Conservation (phyloP, 345 rosid species). For the Citrus medica region DNA sequence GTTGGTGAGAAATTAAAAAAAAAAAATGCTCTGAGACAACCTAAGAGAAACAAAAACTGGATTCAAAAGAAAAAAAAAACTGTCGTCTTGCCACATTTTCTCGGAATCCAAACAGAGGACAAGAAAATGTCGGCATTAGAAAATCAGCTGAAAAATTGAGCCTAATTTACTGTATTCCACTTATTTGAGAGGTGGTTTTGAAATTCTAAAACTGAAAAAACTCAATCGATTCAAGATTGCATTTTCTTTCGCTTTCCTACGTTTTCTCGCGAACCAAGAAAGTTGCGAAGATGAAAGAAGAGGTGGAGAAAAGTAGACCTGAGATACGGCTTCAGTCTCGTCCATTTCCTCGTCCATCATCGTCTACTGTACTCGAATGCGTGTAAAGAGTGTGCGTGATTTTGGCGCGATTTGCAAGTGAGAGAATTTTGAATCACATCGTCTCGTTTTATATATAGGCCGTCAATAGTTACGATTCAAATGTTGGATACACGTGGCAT, state of each 20-base stretch:
- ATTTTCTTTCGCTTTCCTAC: background rate
- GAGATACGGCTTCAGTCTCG: slow-evolving; percentile 58
- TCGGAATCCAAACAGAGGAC: background rate
- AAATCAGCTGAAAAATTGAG: background rate
- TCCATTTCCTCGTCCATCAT: slow-evolving; percentile 62
- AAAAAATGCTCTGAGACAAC: background rate
- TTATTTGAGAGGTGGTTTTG: background rate
- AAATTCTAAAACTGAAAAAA: background rate
- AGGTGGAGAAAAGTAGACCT: slow-evolving; percentile 36
- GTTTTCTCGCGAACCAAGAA: slow-evolving; percentile 28
- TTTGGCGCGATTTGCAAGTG: background rate
- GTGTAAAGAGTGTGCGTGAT: background rate
- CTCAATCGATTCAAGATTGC: background rate
- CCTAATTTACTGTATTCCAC: background rate
- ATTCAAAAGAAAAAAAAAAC: background rate
- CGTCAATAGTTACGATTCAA: background rate
- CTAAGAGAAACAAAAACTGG: background rate
- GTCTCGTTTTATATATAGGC: background rate
- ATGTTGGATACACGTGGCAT: background rate
- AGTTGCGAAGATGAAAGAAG: background rate
- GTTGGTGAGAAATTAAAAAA: background rate
- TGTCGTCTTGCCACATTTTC: background rate
- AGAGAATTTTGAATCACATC: background rate
- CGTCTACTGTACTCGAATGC: background rate
- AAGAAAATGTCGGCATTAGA: background rate